Base-by-base conservation (phyloP, 306 rosid genomes). In the Clitoria ternatea region DNA sequence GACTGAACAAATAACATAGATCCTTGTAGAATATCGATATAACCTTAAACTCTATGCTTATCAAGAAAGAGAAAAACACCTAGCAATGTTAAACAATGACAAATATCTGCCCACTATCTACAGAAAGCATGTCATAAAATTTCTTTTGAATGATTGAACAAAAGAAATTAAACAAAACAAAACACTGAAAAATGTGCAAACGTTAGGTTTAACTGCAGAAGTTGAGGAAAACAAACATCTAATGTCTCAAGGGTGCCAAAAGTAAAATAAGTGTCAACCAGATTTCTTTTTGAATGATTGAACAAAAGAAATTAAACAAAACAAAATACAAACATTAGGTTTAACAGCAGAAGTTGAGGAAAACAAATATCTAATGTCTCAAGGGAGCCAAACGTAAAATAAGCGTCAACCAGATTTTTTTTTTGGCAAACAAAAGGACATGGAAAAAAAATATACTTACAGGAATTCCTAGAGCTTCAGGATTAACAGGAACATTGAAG, bases 401-500 rank as follows among this genome's bases (percentile, higher is more conserved):
- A 8, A 59, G 27, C 3, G 26, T 39, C 57, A 29, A 30, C 36
- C 35, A 50, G 29, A 49, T 49, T 1, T 0, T n/a, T n/a, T n/a
- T n/a, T n/a, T n/a, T n/a, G n/a, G 5, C 6, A 32, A 9, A 35
- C 57, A 24, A 42, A 79, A 48, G 49, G 30, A 69, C 69, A 70
- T 3, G 15, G 22, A 43, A 22, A 19, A 64, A 23, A 24, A 22
- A 26, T 26, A n/a, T 39, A 80, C 97, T 93, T 76, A 93, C 98
- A 43, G 98, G 98, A 77, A 94, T 90, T 79, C 98, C 98, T 15
- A 89, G 76, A 74, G 97, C 98, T 69, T 84, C 86, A 4, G 98
- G 98, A 84, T 94, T 87, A 62, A 94, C 97, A 61, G 97, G 98
- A 68, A 84, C 92, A 87, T 94, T 94, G 73, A 94, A 87, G 62